Base-by-base conservation (phyloP, 352 stramenopile species). In the Phytophthora pluvialis region DNA sequence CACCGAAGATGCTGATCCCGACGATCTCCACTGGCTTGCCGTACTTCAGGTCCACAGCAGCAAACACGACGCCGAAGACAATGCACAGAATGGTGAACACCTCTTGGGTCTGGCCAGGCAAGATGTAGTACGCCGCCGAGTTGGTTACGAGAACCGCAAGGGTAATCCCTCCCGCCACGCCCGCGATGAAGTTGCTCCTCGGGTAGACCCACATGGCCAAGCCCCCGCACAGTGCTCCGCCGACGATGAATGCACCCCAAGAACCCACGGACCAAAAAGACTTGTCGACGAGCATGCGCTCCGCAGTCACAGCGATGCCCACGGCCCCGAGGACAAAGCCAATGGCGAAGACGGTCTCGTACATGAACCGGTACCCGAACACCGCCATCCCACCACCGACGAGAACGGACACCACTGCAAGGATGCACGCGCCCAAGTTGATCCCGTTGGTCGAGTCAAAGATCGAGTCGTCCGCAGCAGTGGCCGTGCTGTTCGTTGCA, bases 341-440 rank as follows among this genome's bases (percentile, higher is more conserved):
- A 36, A 63, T 67, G 5, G 49, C 38, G 40, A 83, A 80, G 7
- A 78, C 45, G 8, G 70, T 65, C 46, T 71, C 65, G 18, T 65
- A 71, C 62, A 80, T 45, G 57, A 76, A 75, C 16, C 72, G 62
- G 47, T 75, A 73, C 11, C 72, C 70, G 45, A 76, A 70, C 4
- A 63, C 49, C 10, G 73, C 21, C 15, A 80, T 58, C 12, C 65
- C 46, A 9, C 55, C 59, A 29, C 77, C 77, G 12, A 73, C 53
- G 3, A 79, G 42, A 31, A 80, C 52, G 2, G 71, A 53, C 10
- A 83, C 49, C 26, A 80, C 57, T 16, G 69, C 57, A 32, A 80
- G 39, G 15, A 83, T 73, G 33, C 40, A 64, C 0, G 50, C 60
- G 4, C 60, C 69, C 18, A 78, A 40, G 11, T 63, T 59, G 26